Percentiles rank a stretch among this genome's conserved stretches.
Evolutionary conservation across 352 stramenopile genomes (phyloP).

Genomic region (Phytophthora idaei): DNA sequence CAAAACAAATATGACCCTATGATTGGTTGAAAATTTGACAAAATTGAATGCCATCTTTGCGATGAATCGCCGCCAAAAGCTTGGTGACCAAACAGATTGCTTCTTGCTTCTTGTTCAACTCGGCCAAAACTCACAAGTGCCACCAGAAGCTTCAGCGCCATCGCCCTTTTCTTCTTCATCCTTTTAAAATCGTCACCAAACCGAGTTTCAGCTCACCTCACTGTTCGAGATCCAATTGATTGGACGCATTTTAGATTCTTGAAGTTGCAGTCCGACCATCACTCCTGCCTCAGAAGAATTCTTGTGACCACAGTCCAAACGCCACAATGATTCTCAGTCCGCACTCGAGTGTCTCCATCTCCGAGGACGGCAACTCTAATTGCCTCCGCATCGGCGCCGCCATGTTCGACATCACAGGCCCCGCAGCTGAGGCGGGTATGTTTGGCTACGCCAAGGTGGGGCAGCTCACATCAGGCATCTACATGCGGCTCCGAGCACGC

Average conservation of each 20-base stretch:
- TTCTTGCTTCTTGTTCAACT: background rate
- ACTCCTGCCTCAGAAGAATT: constrained; percentile 16
- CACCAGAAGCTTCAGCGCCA: background rate
- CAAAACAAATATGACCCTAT: background rate
- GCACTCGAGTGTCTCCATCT: constrained; percentile 26
- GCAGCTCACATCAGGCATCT: constrained; percentile 82
- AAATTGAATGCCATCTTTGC: background rate
- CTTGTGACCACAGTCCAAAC: background rate
- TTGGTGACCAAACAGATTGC: too few relatives aligned
- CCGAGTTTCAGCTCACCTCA: too few relatives aligned
- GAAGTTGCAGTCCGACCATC: constrained; percentile 28
- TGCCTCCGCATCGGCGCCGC: constrained; percentile 66
- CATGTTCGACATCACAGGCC: constrained; percentile 88
- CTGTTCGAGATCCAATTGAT: background rate
- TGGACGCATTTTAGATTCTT: constrained; percentile 22
- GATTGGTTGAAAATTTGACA: constrained; percentile 2
- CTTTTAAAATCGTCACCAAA: too few relatives aligned
- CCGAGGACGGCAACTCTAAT: constrained; percentile 4
- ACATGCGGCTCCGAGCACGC: constrained; percentile 85
- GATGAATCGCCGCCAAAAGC: background rate
- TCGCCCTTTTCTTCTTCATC: too few relatives aligned
- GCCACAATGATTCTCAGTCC: constrained; percentile 7
- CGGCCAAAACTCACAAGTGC: background rate
- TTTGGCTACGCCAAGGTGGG: constrained; percentile 86
- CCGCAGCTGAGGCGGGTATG: constrained; percentile 85